Conservation (phyloP, 768 basidiomycete species). For the Trametes punicea region DNA sequence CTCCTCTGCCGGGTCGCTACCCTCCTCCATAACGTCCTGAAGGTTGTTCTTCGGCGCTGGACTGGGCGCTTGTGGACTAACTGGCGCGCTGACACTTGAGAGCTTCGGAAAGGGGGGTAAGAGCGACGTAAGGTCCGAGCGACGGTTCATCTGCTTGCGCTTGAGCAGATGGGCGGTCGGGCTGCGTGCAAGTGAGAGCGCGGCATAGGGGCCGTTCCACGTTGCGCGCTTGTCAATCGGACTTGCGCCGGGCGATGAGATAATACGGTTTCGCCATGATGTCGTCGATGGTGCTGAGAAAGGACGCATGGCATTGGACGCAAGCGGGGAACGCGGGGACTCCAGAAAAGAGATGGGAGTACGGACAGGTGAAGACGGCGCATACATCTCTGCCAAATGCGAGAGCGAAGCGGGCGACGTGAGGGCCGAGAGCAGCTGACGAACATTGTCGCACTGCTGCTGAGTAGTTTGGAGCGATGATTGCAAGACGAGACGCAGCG, state of each 20-base stretch:
- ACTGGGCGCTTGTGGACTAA: slow-evolving; percentile 28
- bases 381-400: slow-evolving; percentile 86
- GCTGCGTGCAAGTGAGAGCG: slow-evolving; percentile 46
- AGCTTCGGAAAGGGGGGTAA: slow-evolving; percentile 29
- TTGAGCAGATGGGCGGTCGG: slow-evolving; percentile 42
- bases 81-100: slow-evolving; percentile 41
- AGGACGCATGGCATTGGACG: slow-evolving; percentile 32
- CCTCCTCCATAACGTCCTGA: slow-evolving; percentile 42
- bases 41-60: slow-evolving; percentile 19
- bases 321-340: slow-evolving; percentile 25
- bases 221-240: slow-evolving; percentile 55
- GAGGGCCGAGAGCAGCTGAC: slow-evolving; percentile 73
- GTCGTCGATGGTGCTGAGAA: slow-evolving; percentile 37
- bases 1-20: slow-evolving; percentile 19
- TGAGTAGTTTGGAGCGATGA: slow-evolving; percentile 74
- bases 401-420: slow-evolving; percentile 68
- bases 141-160: slow-evolving; percentile 46
- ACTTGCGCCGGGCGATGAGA: slow-evolving; percentile 27
- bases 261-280: slow-evolving; percentile 22
- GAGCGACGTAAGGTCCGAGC: slow-evolving; percentile 51
- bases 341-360: slow-evolving; percentile 29
- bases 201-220: slow-evolving; percentile 69
- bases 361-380: slow-evolving; percentile 61
- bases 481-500: slow-evolving; percentile 67
- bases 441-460: slow-evolving; percentile 78